phyloP scores from a whole-genome alignment of 306 rosid species.

The Inga laurina region DNA sequence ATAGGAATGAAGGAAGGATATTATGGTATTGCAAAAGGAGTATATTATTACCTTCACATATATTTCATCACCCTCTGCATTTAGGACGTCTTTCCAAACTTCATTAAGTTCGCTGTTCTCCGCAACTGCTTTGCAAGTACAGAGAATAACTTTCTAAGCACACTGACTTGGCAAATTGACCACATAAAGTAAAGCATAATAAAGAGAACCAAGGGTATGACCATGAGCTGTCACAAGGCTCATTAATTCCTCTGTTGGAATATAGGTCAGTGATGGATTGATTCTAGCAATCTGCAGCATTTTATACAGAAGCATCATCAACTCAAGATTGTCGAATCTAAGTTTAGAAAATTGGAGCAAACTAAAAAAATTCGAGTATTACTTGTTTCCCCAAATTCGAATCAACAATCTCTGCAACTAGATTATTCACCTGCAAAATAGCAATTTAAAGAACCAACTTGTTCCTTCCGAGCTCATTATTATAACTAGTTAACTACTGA shows the following conservation, averaged over 20 bases:
- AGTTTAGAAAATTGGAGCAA: constrained; percentile 26
- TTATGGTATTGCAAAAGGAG: constrained; percentile 25
- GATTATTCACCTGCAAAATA: constrained; percentile 79
- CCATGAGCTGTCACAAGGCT: constrained; percentile 99
- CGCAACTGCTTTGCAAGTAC: constrained; percentile 63
- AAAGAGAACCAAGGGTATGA: constrained; percentile 36
- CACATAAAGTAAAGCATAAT: constrained; percentile 21
- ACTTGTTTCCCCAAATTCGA: constrained; percentile 95
- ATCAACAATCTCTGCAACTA: constrained; percentile 89
- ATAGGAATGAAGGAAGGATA: neutral
- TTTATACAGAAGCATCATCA: constrained; percentile 20
- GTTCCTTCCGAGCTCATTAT: constrained; percentile 9
- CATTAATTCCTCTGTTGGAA: constrained; percentile 93
- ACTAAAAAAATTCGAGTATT: constrained; percentile 32
- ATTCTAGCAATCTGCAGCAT: constrained; percentile 69
- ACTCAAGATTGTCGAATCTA: constrained; percentile 10
- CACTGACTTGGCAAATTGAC: constrained; percentile 15
- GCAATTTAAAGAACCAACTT: constrained; percentile 8
- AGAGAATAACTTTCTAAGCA: constrained; percentile 20
- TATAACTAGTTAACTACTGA: neutral
- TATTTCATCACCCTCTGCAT: constrained; percentile 98
- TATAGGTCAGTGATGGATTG: constrained; percentile 78
- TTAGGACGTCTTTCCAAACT: constrained; percentile 91
- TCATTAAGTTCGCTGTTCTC: constrained; percentile 81
- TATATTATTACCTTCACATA: constrained; percentile 74